Conservation (phyloP, 805 yeast species). For the Spathaspora girioi region DNA sequence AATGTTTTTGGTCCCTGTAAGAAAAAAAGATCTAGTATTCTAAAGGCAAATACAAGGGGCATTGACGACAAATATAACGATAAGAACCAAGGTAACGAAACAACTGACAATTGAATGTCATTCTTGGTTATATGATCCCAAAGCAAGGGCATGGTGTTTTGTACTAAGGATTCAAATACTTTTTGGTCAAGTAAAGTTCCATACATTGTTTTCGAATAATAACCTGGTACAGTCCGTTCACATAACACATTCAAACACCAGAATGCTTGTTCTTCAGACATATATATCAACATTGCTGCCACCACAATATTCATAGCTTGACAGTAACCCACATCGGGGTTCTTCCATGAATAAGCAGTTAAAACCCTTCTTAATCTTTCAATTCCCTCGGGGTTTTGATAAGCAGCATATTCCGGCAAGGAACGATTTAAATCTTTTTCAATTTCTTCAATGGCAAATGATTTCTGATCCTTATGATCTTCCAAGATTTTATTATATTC, state of each 20-base stretch:
- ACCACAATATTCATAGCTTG: conserved; percentile 97
- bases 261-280: conserved; percentile 96
- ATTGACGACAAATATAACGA: conserved; percentile 86
- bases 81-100: conserved; percentile 94
- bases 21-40: conserved; percentile 87
- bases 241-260: conserved; percentile 85
- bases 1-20: conserved; percentile 84
- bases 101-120: conserved; percentile 90
- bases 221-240: conserved; percentile 87
- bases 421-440: conserved; percentile 95
- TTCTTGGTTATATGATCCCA: conserved; percentile 75
- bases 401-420: conserved; percentile 93
- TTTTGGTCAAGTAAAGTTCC: conserved; percentile 93
- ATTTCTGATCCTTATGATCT: conserved; percentile 58
- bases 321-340: conserved; percentile 96
- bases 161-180: conserved; percentile 87
- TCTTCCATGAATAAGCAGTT: conserved; percentile 94
- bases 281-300: conserved; percentile 74
- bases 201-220: conserved; percentile 95
- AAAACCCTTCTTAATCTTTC: conserved; percentile 79
- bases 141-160: conserved; percentile 81
- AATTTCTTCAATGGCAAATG: conserved; percentile 91
- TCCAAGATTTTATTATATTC: conserved; percentile 57
- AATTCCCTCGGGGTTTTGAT: conserved; percentile 84
- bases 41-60: conserved; percentile 91